Conservation (phyloP, 116 monocot species). For the Thalassia testudinum region DNA sequence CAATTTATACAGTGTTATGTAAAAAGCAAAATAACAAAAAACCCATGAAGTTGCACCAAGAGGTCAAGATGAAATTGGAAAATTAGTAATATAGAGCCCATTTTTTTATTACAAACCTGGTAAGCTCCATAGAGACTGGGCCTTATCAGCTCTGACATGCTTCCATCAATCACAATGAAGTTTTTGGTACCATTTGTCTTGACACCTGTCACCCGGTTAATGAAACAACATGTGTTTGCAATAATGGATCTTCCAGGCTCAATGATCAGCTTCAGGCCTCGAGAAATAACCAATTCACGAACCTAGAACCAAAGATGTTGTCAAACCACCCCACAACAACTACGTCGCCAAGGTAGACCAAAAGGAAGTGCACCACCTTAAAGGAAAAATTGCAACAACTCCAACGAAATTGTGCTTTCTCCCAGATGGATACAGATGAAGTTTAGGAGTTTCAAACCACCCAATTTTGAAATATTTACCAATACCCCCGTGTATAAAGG, state of each 20-base stretch:
- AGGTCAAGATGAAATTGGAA: too few relatives aligned
- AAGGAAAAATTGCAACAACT: constrained; percentile 1
- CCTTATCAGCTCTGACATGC: constrained; percentile 91
- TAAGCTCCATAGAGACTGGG: constrained; percentile 97
- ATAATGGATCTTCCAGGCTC: constrained; percentile 99
- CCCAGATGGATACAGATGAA: too few relatives aligned
- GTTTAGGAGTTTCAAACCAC: too few relatives aligned
- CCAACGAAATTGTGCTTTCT: too few relatives aligned
- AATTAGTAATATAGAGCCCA: too few relatives aligned
- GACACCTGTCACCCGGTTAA: constrained; percentile 93
- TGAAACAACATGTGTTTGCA: constrained; percentile 96
- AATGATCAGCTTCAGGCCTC: constrained; percentile 76
- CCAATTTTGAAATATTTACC: too few relatives aligned
- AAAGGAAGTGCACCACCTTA: neutral
- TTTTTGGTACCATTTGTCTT: constrained; percentile 98
- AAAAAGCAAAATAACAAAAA: too few relatives aligned
- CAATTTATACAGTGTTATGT: too few relatives aligned
- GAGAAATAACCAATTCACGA: constrained; percentile 70
- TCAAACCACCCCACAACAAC: neutral
- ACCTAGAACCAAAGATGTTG: constrained; percentile 37
- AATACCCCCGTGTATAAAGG: too few relatives aligned
- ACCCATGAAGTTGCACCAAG: too few relatives aligned
- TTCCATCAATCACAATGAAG: constrained; percentile 86
- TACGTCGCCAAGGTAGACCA: neutral
- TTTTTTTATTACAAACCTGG: constrained; percentile 35